phyloP scores from a whole-genome alignment of 768 basidiomycete genomes.

The Collybiopsis luxurians region DNA sequence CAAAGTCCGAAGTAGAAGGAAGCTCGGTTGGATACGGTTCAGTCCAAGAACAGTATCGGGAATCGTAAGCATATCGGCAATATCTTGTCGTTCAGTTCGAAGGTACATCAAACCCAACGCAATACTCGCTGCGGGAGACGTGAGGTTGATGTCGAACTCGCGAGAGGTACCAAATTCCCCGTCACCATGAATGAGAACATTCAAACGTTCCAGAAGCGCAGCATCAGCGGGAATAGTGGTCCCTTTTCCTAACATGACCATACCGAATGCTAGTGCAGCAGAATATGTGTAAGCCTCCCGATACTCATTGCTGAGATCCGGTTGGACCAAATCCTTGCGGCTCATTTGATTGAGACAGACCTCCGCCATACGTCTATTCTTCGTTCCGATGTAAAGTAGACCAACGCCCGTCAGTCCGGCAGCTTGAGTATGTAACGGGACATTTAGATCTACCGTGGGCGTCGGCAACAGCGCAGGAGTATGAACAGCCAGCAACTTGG shows the following conservation, averaged over 20 bases:
- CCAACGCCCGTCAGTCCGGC: constrained; percentile 88
- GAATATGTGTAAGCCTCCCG: constrained; percentile 91
- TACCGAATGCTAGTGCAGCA: constrained; percentile 88
- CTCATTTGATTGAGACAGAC: constrained; percentile 85
- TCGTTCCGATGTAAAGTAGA: constrained; percentile 84
- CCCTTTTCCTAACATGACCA: constrained; percentile 94
- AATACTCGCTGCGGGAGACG: constrained; percentile 87
- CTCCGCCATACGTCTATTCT: constrained; percentile 89
- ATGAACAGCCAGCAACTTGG: constrained; percentile 88
- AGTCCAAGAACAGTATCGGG: constrained; percentile 79
- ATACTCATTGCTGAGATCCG: constrained; percentile 84
- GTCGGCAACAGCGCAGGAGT: constrained; percentile 90
- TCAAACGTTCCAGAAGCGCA: constrained; percentile 63
- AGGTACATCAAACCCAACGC: constrained; percentile 94
- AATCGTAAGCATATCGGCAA: constrained; percentile 81
- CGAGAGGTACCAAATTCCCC: constrained; percentile 37
- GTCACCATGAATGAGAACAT: constrained; percentile 76
- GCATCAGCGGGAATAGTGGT: constrained; percentile 75
- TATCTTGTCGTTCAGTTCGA: constrained; percentile 76
- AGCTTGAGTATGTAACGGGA: constrained; percentile 86
- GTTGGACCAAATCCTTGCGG: constrained; percentile 70
- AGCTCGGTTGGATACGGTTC: constrained; percentile 84
- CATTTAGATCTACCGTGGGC: constrained; percentile 84
- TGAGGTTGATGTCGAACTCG: constrained; percentile 82
- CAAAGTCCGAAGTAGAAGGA: constrained; percentile 80